Base-by-base conservation (phyloP, 768 basidiomycete species). In the Aureoboletus auriporus region DNA sequence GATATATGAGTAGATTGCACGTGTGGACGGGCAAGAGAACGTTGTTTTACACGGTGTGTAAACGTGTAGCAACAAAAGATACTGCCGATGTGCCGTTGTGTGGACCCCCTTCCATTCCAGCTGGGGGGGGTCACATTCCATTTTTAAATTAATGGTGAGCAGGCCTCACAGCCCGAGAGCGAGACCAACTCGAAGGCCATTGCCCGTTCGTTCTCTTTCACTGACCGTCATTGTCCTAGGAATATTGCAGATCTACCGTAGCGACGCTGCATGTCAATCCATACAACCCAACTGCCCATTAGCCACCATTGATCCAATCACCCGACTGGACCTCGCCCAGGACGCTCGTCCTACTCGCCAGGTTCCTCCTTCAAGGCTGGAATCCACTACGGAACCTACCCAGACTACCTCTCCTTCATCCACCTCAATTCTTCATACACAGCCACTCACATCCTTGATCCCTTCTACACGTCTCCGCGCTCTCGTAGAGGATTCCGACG, bases 251-350 rank as follows among this genome's bases (percentile, higher is more conserved):
- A 66, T 62, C 54, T 35, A 50, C 47, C 27, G 35, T 48, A 30
- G 60, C 56, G 47, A 67, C 67, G 62, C 55, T 59, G 54, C 55
- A 66, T 66, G 65, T 53, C 52, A 53, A 56, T 46, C 54, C 55
- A 46, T 33, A 43, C 49, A 41, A 52, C 51, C 28, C 37, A 59
- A 50, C 56, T 49, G 33, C 55, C 53, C 44, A 49, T 53, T 63
- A 64, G 71, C 61, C 73, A 75, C 75, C 74, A 87, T 87, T 85
- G 82, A 84, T 83, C 73, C 83, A 72, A 66, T 73, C 72, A 78
- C 76, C 63, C 69, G 74, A 65, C 70, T 75, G 69, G 71, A 69
- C 73, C 67, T 74, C 69, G 64, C 77, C 67, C 76, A 79, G 83
- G 79, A 80, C 71, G 66, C 66, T 61, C 56, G 63, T 68, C 70